A percentile compares a stretch with the other conserved stretches of the same genome.
These are phyloP conservation scores for Edaphochlamys debaryana DNA, from an alignment of 139 green algal genomes.

Conservation along the genomic window DNA sequence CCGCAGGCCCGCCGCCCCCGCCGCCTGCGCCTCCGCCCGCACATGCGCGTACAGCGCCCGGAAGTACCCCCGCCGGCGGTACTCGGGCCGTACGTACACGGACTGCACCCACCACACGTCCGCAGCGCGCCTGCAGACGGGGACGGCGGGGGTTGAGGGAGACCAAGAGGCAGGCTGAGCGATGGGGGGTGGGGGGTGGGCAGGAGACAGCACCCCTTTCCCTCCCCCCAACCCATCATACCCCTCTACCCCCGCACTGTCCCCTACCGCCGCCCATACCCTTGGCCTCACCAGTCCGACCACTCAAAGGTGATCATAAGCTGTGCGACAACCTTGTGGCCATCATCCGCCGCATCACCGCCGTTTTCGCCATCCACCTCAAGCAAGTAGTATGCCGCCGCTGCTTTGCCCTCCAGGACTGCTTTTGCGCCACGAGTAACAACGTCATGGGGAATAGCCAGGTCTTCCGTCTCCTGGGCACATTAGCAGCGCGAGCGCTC, in stretches of 20 bases:
- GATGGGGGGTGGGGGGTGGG: no score
- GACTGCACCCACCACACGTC: conserved; percentile 72
- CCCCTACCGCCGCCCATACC: no score
- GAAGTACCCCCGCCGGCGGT: conserved; percentile 47
- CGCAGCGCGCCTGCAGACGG: conserved; percentile 46
- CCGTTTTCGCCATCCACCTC: neutral
- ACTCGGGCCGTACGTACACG: conserved; percentile 59
- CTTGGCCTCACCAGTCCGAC: conserved; percentile 62
- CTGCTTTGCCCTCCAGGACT: neutral
- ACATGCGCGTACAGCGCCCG: conserved; percentile 61
- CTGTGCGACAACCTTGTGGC: conserved; percentile 44
- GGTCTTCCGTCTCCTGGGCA: neutral
- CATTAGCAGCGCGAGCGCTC: no score
- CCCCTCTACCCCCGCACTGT: no score
- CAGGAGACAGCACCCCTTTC: no score
- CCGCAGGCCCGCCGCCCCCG: conserved; percentile 57
- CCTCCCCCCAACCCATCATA: no score
- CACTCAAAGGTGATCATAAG: conserved; percentile 77
- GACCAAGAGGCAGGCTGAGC: no score
- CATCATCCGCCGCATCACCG: neutral
- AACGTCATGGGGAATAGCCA: neutral
- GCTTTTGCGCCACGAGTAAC: neutral
- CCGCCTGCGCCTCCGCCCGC: conserved; percentile 16
- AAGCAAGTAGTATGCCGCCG: conserved; percentile 16
- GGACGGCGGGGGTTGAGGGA: no score